Base-by-base conservation (phyloP, 1,284 basidiomycete species). In the Ustilago hordei region DNA sequence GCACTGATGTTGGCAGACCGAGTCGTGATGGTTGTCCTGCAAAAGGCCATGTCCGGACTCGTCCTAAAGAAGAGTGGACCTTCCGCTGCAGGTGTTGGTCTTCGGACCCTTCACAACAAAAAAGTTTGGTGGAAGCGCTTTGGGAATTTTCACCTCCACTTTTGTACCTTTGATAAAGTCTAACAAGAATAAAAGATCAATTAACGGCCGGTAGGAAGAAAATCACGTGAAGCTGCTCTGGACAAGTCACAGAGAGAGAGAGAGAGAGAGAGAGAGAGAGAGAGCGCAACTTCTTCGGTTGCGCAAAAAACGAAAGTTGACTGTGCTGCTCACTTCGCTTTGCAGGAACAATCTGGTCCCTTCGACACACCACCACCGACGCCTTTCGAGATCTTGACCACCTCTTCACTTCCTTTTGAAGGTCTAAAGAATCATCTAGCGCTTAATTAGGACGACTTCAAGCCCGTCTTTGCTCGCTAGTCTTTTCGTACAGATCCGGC, bases 151-250 rank as follows among this genome's bases (percentile, higher is more conserved):
- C 23, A 48, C 56, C 31, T 50, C 48, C 48, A 50, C 48, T 31
- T 48, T 23, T 48, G 56, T 34, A 28, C n/a, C 23, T 1, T 45
- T 15, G 17, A 15, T 8, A 9, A 19, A 58, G 39, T 48, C 56
- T 58, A 58, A 58, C 56, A 58, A 2, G 6, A 3, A 2, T 17
- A 15, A 0, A 28, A 35, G 5, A 5, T 7, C 28, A 4, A 13
- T 3, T 23, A 41, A 54, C 70, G 69, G 60, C 64, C 64, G 70
- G 55, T 68, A 68, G 65, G 65, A 73, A 68, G 70, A 68, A 68
- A 64, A 73, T 73, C 70, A 73, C 70, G 70, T 73, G 70, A 64
- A 73, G 65, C 39, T 56, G 41, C 19, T 53, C 35, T 39, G 59
- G 28, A 52, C n/a, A 32, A 67, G 70, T 62, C 57, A 55, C 35